phyloP scores from a whole-genome alignment of 192 early-diverging fungal species.

The Backusella circina region DNA sequence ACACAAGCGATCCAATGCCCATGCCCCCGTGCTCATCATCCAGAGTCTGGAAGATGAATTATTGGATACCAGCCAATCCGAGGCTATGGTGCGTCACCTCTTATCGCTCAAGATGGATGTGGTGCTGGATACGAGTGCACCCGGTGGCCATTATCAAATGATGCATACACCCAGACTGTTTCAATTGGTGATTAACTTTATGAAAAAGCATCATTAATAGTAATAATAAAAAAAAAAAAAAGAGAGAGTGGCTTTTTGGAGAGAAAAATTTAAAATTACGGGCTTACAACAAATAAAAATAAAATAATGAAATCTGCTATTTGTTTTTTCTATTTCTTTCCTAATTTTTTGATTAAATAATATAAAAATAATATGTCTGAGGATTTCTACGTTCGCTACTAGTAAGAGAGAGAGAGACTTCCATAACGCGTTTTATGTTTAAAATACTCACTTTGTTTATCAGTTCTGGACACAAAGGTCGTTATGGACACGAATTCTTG shows the following conservation, averaged over 20 bases:
- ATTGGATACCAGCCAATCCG: constrained; percentile 55
- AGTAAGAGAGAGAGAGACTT: too few relatives aligned
- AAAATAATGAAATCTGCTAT: not conserved
- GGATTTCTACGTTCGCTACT: constrained; percentile 47
- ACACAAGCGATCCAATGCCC: not conserved
- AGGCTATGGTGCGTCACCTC: constrained; percentile 17
- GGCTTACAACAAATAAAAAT: too few relatives aligned
- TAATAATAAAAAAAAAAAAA: too few relatives aligned
- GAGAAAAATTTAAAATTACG: not conserved
- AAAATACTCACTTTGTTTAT: not conserved
- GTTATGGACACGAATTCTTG: constrained; percentile 98
- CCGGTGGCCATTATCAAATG: constrained; percentile 21
- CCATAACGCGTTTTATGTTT: not conserved
- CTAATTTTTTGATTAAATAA: not conserved
- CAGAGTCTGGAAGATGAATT: constrained; percentile 70
- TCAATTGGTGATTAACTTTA: not conserved
- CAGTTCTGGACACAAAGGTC: constrained; percentile 87
- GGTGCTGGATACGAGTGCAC: not conserved
- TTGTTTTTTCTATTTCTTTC: not conserved
- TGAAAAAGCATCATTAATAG: not conserved
- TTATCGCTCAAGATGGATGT: not conserved
- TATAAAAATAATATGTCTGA: constrained; percentile 26
- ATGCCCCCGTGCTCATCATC: constrained; percentile 57
- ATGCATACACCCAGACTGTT: constrained; percentile 3
- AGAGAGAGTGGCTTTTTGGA: not conserved